Evolutionary conservation across 2,329 filamentous ascomycete genomes (phyloP), one percentile per base, ranked within the genome.

Genomic region (Tolypocladium guangdongense): DNA sequence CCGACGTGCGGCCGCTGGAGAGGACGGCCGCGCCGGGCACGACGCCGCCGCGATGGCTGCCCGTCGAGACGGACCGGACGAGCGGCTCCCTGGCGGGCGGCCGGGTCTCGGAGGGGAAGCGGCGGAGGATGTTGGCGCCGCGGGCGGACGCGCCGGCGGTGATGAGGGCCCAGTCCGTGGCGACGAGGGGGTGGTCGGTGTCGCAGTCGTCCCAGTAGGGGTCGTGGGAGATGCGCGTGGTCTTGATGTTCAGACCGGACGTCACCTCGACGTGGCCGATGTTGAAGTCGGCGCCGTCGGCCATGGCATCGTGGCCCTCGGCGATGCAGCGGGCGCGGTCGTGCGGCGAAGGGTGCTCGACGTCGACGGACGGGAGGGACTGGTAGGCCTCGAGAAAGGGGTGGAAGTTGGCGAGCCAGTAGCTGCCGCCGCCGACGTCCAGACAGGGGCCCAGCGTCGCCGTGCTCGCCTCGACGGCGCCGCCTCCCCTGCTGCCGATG

Each of bases 141-240:
- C 27, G 43, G 24, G 43, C 65, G 0, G 63, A 59, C 5, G 61
- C 62, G 3, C 59, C 56, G 5, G 71, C 60, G 14, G 67, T 64
- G 50, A 75, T 67, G 43, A 75, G 67, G 27, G 66, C 66, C 73
- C 73, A 75, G 58, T 75, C 73, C 1, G 68, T 75, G 27, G 74
- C 69, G 4, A 74, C 60, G 8, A 74, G 62, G 2, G 72, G 72
- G 11, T 64, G 65, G 4, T 74, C 71, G 53, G 65, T 65, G 49
- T 67, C 67, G 35, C 54, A 64, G 2, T 74, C 71, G 35, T 73
- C 71, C 73, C 73, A 75, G 55, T 74, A 75, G 0, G 70, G 64
- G 38, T 74, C 71, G 49, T 74, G 72, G 1, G 71, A 71, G 20
- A 75, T 62, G 36, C 73, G 65, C 0, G 71, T 74, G 0, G 73